Base-by-base conservation (phyloP, 495 filamentous ascomycete genomes). In the Mycothermus thermophilus region DNA sequence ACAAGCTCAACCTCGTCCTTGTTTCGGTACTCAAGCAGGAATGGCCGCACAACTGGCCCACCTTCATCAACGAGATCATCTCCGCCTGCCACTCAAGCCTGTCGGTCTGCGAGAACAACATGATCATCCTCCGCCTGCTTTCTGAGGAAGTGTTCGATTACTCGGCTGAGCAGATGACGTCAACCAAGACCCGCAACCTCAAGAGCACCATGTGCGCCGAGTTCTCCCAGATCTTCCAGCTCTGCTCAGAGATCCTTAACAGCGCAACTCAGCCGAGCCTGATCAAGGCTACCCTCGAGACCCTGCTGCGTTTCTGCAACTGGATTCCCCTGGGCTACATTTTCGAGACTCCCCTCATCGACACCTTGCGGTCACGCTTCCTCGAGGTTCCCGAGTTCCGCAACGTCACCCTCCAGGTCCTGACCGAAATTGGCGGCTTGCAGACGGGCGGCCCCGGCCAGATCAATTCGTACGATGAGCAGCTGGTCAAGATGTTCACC, bases 1-100 rank as follows among this genome's bases (percentile, higher is more conserved):
- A 95, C 67, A 96, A 99, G 64, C 72, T 99, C 29, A 96, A 99
- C 44, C 74, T 99, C 34, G 88, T 95, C 15, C 78, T 99, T 34
- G 83, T 99, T 43, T 93, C 84, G 23, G 90, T 99, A 37, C 62
- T 99, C 48, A 99, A 99, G 66, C 90, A 99, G 60, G 90, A 99
- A 58, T 99, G 90, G 90, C 90, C 90, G n/a, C 88, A 95, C 55
- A 90, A 96, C 64, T 99, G 90, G 90, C 90, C 92, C 7, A 93
- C 84, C 6, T 99, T 99, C 58, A 95, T 96, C 72, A 96, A 94
- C 59, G 90, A 99, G 69, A 96, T 99, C 53, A 85, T 96, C 46
- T 79, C 83, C 8, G 92, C 88, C 18, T 95, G 87, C 54, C 85
- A 87, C 48, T 83, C 80, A 37, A 93, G 82, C 57, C 69, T 96